Evolutionary conservation across 768 basidiomycete species (phyloP).

Genomic region (Pluteus cervinus): DNA sequence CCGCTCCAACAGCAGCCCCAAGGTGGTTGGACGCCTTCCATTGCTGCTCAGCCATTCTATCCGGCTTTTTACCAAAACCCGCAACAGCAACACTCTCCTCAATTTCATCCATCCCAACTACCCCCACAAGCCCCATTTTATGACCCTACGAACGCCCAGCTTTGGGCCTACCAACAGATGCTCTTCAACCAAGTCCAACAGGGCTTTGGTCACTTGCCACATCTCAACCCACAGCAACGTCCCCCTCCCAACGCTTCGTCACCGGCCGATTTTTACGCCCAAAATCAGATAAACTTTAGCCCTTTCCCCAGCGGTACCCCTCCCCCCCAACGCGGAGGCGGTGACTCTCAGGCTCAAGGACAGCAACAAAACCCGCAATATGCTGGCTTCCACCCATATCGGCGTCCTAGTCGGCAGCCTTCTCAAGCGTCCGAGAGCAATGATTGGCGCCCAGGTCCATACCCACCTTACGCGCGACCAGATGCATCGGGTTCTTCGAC

Average conservation of each 20-base stretch:
- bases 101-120: slow-evolving; percentile 41
- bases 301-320: slow-evolving; percentile 69
- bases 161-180: slow-evolving; percentile 92
- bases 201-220: slow-evolving; percentile 37
- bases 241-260: slow-evolving; percentile 31
- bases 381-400: slow-evolving; percentile 77
- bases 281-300: slow-evolving; percentile 50
- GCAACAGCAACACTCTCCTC: slow-evolving; percentile 49
- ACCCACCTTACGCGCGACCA: slow-evolving; percentile 73
- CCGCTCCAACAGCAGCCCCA: slow-evolving; percentile 69
- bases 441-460: slow-evolving; percentile 54
- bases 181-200: slow-evolving; percentile 74
- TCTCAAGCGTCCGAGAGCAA: slow-evolving; percentile 25
- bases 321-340: slow-evolving; percentile 46
- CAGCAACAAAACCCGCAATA: slow-evolving; percentile 30
- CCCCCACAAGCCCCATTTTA: slow-evolving; percentile 57
- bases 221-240: slow-evolving; percentile 35
- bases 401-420: slow-evolving; percentile 54
- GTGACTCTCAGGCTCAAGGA: slow-evolving; percentile 35
- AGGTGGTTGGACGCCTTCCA: slow-evolving; percentile 63
- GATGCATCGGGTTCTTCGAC: slow-evolving; percentile 78
- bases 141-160: slow-evolving; percentile 69
- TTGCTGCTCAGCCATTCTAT: slow-evolving; percentile 67
- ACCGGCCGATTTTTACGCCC: slow-evolving; percentile 50
- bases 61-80: slow-evolving; percentile 74